Percentiles rank a stretch among this genome's conserved stretches.
Conservation (phyloP, 768 basidiomycete species). For the Xanthoconium purpureum region DNA sequence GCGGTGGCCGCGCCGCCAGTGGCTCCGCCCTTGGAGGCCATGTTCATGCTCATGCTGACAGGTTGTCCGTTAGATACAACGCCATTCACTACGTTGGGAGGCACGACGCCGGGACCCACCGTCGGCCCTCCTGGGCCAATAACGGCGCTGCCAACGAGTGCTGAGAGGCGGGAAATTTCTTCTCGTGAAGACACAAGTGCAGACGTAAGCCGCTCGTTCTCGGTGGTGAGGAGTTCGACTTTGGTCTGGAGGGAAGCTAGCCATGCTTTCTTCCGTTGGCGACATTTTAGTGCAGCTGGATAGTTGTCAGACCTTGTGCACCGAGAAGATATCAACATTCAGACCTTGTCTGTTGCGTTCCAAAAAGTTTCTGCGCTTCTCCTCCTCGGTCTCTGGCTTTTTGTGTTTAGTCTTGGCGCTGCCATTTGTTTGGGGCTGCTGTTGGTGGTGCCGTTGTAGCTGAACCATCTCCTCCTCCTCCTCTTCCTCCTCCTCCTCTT, state of each 20-base stretch:
- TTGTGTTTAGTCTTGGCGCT: slow-evolving; percentile 39
- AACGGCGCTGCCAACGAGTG: slow-evolving; percentile 65
- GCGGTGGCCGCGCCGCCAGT: slow-evolving; percentile 29
- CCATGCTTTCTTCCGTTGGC: slow-evolving; percentile 99
- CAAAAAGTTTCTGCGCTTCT: slow-evolving; percentile 94
- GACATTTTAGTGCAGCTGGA: slow-evolving; percentile 94
- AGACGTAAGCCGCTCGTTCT: slow-evolving; percentile 90
- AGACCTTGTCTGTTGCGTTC: slow-evolving; percentile 96
- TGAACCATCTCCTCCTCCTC: slow-evolving; percentile 33
- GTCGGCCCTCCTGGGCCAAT: slow-evolving; percentile 41
- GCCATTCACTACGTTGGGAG: slow-evolving; percentile 25
- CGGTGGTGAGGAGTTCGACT: slow-evolving; percentile 86
- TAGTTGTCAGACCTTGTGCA: slow-evolving; percentile 2
- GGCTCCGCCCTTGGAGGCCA: slow-evolving; percentile 36
- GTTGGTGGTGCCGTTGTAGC: slow-evolving; percentile 20
- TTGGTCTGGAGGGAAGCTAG: slow-evolving; percentile 87
- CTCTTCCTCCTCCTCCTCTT: slow-evolving; percentile 40
- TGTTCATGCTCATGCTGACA: slow-evolving; percentile 42
- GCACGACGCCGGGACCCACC: slow-evolving; percentile 30
- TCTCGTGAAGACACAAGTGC: slow-evolving; percentile 87
- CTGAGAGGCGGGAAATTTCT: slow-evolving; percentile 81
- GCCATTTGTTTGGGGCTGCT: slow-evolving; percentile 7
- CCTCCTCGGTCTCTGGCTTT: slow-evolving; percentile 96
- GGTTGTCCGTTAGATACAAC: slow-evolving; percentile 34
- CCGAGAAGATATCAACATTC: background rate